These are phyloP conservation scores for Beta vulgaris DNA, from an alignment of 148 eudicot species.

Conservation along the genomic window DNA sequence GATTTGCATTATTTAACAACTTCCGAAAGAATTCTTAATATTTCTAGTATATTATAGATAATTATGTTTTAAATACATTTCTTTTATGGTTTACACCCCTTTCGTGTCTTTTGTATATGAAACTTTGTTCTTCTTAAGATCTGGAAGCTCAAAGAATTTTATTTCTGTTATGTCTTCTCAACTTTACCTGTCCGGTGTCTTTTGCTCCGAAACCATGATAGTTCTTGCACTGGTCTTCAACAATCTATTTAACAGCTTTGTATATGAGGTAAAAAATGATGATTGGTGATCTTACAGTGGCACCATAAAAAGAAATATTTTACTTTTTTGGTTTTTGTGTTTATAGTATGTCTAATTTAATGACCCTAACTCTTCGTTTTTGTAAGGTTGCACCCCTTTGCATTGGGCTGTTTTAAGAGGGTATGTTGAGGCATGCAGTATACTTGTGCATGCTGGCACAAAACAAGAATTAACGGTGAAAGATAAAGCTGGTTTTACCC, in stretches of 20 bases:
- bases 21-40: neutral
- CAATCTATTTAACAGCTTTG: no score
- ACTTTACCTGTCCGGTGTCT: neutral
- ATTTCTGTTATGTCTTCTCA: neutral
- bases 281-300: neutral
- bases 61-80: neutral
- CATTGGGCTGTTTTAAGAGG: conserved; percentile 90
- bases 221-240: neutral
- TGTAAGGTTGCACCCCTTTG: conserved; percentile 82
- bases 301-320: neutral
- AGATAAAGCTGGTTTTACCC: conserved; percentile 79
- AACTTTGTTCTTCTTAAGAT: neutral
- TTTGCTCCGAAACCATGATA: neutral
- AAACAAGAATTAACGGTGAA: conserved; percentile 66
- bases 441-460: conserved; percentile 81
- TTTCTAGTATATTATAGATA: neutral
- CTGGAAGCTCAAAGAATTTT: neutral
- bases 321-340: neutral
- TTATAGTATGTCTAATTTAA: neutral
- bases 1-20: neutral
- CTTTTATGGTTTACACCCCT: neutral
- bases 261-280: neutral
- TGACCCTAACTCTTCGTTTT: conserved; percentile 10
- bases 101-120: neutral
- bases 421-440: conserved; percentile 69